Conservation (phyloP, 768 basidiomycete genomes). For the Calocybe gangraenosa region DNA sequence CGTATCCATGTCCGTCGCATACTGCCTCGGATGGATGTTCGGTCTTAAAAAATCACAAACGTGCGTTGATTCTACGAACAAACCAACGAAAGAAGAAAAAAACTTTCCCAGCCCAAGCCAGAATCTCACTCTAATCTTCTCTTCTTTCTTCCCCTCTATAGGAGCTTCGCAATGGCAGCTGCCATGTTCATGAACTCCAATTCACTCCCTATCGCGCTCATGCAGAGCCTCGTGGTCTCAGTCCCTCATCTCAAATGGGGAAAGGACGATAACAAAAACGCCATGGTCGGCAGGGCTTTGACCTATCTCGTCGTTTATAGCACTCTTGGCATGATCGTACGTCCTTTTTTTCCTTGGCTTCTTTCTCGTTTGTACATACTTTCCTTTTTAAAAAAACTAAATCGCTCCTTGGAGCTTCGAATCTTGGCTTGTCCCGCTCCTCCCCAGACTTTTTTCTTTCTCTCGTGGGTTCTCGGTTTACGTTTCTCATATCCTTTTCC, state of each 20-base stretch:
- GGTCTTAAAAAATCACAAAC: slow-evolving; percentile 73
- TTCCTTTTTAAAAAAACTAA: too few relatives aligned
- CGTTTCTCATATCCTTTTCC: not conserved
- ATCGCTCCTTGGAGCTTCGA: too few relatives aligned
- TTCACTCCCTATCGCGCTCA: slow-evolving; percentile 90
- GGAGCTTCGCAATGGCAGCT: slow-evolving; percentile 76
- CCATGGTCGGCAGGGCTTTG: slow-evolving; percentile 89
- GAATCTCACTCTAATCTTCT: not conserved
- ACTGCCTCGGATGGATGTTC: slow-evolving; percentile 55
- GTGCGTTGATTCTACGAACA: slow-evolving; percentile 37
- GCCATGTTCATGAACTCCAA: slow-evolving; percentile 95
- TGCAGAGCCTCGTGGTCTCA: slow-evolving; percentile 84
- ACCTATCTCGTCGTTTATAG: slow-evolving; percentile 91
- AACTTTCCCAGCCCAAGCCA: too few relatives aligned
- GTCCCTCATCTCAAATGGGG: slow-evolving; percentile 84
- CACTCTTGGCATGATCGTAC: slow-evolving; percentile 91
- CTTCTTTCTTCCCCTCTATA: slow-evolving; percentile 19
- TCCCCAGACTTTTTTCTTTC: too few relatives aligned
- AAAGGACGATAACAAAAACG: slow-evolving; percentile 71
- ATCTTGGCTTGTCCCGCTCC: too few relatives aligned
- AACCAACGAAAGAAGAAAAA: too few relatives aligned
- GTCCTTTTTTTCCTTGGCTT: not conserved
- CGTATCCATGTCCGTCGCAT: slow-evolving; percentile 69
- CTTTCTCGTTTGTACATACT: not conserved
- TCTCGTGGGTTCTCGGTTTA: too few relatives aligned